Base-by-base conservation (phyloP, 768 basidiomycete species). In the Pulveroboletus sp. region DNA sequence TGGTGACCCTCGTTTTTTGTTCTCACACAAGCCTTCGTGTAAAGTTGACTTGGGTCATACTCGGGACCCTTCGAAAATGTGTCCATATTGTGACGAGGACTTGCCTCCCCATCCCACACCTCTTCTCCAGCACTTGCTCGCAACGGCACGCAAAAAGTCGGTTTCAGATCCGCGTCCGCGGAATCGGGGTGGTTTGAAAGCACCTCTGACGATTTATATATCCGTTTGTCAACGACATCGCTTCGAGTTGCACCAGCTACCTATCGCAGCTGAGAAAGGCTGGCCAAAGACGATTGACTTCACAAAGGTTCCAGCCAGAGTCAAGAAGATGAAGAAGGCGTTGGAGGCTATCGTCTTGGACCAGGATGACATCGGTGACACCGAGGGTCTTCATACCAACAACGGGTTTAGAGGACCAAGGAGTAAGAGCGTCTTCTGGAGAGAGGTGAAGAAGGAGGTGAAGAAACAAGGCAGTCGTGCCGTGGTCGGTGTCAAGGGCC, bases 261-360 rank as follows among this genome's bases (percentile, higher is more conserved):
- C 90, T 0, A 76, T 83, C 52, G 90, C 90, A 5, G 72, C 81
- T 43, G 62, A 67, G 29, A 78, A 77, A 45, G 87, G 89, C 5
- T 93, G 90, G 90, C 90, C 90, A 1, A 82, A 80, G 56, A 61
- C 60, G 5, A 88, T 93, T 25, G 73, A 89, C 43, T 92, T 88
- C 73, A 61, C 69, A 19, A 60, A 62, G 21, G 69, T 93, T 19
- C 72, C 75, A 7, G 64, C 54, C 3, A 74, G 90, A 20, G 75
- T 92, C 24, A 62, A 71, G 53, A 67, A 59, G 40, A 78, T 90
- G 72, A 72, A 72, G 49, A 50, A 53, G 1, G 56, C 63, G 8
- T 61, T 93, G 14, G 61, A 74, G 49, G 71, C 63, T 0, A 71
- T 90, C 19, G 76, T 90, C 17, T 59, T 72, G 16, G 79, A 86